Evolutionary conservation across 2,329 filamentous ascomycete genomes (phyloP).

Genomic region (Aspergillus amoenus): DNA sequence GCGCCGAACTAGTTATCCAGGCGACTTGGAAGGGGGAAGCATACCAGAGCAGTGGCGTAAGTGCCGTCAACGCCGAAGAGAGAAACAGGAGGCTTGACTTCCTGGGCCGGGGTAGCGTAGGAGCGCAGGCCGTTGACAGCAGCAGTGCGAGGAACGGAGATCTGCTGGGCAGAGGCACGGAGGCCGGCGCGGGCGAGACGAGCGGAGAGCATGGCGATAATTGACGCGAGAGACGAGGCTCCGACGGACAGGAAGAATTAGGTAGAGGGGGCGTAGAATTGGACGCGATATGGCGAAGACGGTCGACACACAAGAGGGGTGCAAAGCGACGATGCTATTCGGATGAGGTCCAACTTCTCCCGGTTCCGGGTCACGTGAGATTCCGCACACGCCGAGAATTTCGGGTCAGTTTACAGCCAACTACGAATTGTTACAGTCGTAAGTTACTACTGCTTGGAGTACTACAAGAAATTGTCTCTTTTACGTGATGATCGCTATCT

Average conservation of each 20-base stretch:
- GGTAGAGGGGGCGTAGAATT: conserved; percentile 21
- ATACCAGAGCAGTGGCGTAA: conserved; percentile 97
- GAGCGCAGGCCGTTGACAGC: conserved; percentile 58
- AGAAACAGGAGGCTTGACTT: conserved; percentile 79
- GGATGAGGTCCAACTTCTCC: conserved; percentile 26
- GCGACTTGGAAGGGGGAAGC: conserved; percentile 34
- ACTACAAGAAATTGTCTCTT: background rate
- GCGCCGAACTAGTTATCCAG: background rate
- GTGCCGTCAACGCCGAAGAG: conserved; percentile 97
- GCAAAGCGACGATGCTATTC: conserved; percentile 20
- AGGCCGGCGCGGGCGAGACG: conserved; percentile 57
- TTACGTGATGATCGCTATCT: background rate
- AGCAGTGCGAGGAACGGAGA: conserved; percentile 42
- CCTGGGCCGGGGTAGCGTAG: conserved; percentile 70
- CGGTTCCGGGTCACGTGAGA: conserved; percentile 27
- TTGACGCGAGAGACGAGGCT: conserved; percentile 19
- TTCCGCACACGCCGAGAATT: conserved; percentile 28
- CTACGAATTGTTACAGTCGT: background rate
- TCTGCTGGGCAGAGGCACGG: conserved; percentile 52
- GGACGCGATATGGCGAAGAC: conserved; percentile 26
- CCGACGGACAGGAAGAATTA: conserved; percentile 19
- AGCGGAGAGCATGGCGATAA: conserved; percentile 54
- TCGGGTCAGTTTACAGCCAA: conserved; percentile 13
- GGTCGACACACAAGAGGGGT: conserved; percentile 23
- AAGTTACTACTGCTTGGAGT: too few species aligned